These are phyloP conservation scores for Fraxinus angustifolia DNA, from an alignment of 305 asterid species.

Conservation along the genomic window DNA sequence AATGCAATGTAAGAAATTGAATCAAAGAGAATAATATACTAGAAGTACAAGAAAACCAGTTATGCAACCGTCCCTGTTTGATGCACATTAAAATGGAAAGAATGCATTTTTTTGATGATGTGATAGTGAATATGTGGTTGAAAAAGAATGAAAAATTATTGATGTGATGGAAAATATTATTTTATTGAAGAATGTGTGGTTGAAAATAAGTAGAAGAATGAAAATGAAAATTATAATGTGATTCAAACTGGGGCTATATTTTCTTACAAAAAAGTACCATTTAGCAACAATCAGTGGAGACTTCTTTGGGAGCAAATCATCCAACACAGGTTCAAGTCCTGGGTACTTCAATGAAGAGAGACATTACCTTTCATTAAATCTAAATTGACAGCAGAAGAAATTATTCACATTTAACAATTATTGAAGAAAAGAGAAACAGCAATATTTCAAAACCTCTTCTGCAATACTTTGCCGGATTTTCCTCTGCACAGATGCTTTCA, in stretches of 20 bases:
- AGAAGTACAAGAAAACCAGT: conserved; percentile 12
- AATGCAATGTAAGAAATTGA: conserved; percentile 19
- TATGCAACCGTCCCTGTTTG: background rate
- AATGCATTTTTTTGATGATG: too few relatives aligned
- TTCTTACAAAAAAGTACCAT: conserved; percentile 48
- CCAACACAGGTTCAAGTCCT: conserved; percentile 74
- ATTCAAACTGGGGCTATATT: background rate
- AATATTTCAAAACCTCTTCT: conserved; percentile 62
- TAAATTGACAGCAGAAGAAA: background rate
- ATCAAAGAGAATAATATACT: background rate
- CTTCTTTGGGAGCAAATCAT: conserved; percentile 90
- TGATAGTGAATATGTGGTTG: too few relatives aligned
- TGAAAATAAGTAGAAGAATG: too few relatives aligned
- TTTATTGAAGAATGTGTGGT: too few relatives aligned
- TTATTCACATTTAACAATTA: background rate
- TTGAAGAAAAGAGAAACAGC: conserved; percentile 14
- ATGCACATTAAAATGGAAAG: too few relatives aligned
- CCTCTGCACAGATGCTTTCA: conserved; percentile 96
- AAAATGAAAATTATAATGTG: too few relatives aligned
- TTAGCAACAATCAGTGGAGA: conserved; percentile 90
- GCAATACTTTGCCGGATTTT: conserved; percentile 88
- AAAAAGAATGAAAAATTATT: too few relatives aligned
- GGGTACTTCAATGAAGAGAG: conserved; percentile 60
- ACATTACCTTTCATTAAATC: background rate
- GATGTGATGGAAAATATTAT: too few relatives aligned